phyloP scores from a whole-genome alignment of 805 yeast species.

The Candida vaughaniae region DNA sequence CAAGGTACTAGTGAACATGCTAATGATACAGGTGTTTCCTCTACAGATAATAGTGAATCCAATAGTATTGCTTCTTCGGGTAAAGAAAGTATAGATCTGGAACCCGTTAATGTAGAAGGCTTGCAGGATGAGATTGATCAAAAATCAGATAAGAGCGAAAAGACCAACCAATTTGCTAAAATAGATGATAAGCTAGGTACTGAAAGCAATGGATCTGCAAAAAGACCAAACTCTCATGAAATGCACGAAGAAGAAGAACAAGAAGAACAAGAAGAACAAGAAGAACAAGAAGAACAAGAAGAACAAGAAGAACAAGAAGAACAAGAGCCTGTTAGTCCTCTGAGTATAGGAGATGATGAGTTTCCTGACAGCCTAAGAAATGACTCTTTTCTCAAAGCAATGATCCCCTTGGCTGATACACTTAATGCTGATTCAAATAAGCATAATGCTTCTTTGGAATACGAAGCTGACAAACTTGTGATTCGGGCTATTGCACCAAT shows the following conservation, averaged over 20 bases:
- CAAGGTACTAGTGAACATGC: not conserved
- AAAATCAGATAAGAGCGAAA: constrained; percentile 2
- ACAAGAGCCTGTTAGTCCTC: constrained; percentile 1
- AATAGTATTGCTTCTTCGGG: not conserved
- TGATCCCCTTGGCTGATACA: constrained; percentile 93
- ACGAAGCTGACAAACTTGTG: constrained; percentile 49
- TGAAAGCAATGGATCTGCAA: constrained; percentile 14
- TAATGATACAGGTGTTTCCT: not conserved
- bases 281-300: constrained; percentile 10
- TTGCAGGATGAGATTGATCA: constrained; percentile 18
- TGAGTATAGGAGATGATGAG: constrained; percentile 12
- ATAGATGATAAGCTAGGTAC: constrained; percentile 1
- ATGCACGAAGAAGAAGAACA: constrained; percentile 15
- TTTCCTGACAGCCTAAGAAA: constrained; percentile 13
- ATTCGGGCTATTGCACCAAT: constrained; percentile 72
- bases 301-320: constrained; percentile 1
- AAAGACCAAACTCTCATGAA: constrained; percentile 16
- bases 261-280: constrained; percentile 16
- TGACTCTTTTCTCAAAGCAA: constrained; percentile 60
- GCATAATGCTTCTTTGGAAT: constrained; percentile 71
- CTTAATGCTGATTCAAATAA: constrained; percentile 79
- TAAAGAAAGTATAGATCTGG: not conserved
- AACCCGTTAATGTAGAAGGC: constrained; percentile 1
- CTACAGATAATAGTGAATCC: not conserved
- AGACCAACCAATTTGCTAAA: not conserved